phyloP scores from a whole-genome alignment of 2,329 filamentous ascomycete genomes.

The Cryphonectria nitschkei region DNA sequence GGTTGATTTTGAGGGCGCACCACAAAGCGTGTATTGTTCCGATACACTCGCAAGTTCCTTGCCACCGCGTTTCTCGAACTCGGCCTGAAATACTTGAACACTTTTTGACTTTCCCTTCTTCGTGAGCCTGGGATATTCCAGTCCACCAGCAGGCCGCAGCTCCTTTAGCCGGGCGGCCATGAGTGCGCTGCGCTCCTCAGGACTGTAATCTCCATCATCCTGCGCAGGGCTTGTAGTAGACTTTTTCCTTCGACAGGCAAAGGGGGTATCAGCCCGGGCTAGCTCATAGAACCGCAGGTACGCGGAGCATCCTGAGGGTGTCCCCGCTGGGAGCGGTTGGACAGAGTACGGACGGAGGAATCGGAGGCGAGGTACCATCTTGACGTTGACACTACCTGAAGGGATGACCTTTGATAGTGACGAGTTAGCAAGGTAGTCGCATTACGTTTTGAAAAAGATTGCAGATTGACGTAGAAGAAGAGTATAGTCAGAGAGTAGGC shows the following conservation, averaged over 20 bases:
- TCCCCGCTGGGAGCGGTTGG: constrained; percentile 42
- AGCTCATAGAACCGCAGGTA: constrained; percentile 56
- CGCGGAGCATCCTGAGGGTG: constrained; percentile 35
- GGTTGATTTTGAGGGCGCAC: constrained; percentile 6
- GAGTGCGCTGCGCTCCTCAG: constrained; percentile 29
- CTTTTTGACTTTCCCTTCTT: constrained; percentile 40
- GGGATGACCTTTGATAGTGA: constrained; percentile 28
- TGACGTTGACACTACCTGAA: constrained; percentile 43
- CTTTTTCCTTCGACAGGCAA: constrained; percentile 14
- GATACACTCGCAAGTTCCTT: background rate
- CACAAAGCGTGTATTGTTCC: constrained; percentile 2
- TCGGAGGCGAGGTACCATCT: constrained; percentile 45
- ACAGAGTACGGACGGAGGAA: constrained; percentile 62
- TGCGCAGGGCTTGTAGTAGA: constrained; percentile 19
- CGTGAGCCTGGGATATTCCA: constrained; percentile 60
- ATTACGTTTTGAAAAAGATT: background rate
- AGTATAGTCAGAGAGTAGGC: constrained; percentile 50
- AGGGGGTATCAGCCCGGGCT: constrained; percentile 32
- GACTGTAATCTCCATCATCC: constrained; percentile 20
- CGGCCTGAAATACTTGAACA: constrained; percentile 43
- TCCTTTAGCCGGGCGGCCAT: constrained; percentile 51
- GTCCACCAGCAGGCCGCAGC: constrained; percentile 50
- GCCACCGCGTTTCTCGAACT: constrained; percentile 34
- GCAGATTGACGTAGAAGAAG: constrained; percentile 6
- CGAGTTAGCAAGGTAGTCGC: constrained; percentile 31